Evolutionary conservation across 2,329 filamentous ascomycete species (phyloP).

Genomic region (Colletotrichum tabaci): DNA sequence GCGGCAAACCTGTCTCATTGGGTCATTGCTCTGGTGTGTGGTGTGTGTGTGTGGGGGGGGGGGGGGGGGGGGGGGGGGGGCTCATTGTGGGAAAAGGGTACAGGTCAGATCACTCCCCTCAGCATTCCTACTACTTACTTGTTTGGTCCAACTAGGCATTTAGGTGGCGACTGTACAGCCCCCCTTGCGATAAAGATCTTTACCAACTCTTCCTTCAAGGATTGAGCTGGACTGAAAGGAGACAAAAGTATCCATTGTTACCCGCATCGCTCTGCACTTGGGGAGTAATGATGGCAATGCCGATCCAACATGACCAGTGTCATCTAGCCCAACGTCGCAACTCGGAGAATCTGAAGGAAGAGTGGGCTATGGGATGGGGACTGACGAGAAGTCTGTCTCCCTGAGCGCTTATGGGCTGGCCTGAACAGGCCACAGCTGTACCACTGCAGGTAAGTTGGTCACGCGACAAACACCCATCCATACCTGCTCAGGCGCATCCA

Average conservation of each 20-base stretch:
- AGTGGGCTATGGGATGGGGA: conserved; percentile 33
- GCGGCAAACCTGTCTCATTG: neutral
- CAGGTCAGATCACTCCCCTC: neutral
- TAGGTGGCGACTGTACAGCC: neutral
- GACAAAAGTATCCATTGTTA: conserved; percentile 28
- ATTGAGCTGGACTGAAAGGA: neutral
- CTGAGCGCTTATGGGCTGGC: neutral
- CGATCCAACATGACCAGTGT: neutral
- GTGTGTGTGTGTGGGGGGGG: too few relatives aligned
- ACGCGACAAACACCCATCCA: conserved; percentile 41
- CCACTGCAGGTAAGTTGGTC: conserved; percentile 32
- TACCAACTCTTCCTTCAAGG: neutral
- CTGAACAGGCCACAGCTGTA: conserved; percentile 36
- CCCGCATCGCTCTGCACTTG: neutral
- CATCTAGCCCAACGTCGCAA: conserved; percentile 22
- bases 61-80: too few relatives aligned
- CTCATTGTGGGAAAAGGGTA: conserved; percentile 14
- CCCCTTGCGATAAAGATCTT: too few relatives aligned
- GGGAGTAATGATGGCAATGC: neutral
- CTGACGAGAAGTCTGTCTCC: neutral
- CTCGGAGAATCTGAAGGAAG: conserved; percentile 4
- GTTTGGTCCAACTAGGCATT: neutral
- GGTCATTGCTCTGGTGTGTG: neutral
- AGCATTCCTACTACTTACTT: neutral
- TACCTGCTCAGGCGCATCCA: conserved; percentile 17